phyloP scores from a whole-genome alignment of 768 basidiomycete genomes.

The Xerocomellus dryophilus region DNA sequence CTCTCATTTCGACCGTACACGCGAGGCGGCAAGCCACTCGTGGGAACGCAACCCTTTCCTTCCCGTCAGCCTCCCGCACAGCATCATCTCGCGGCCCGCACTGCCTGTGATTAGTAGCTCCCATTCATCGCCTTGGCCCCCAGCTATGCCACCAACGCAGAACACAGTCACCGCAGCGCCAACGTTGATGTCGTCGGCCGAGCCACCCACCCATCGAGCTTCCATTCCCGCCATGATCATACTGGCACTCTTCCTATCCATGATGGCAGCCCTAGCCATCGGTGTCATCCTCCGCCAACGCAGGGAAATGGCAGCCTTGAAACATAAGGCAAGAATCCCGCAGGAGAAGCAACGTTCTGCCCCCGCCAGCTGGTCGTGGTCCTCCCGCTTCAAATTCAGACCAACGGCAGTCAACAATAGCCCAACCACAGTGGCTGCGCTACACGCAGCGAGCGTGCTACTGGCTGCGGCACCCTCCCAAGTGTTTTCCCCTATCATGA shows the following conservation, averaged over 20 bases:
- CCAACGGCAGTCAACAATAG: not conserved
- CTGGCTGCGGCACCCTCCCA: slow-evolving; percentile 28
- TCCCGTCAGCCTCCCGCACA: slow-evolving; percentile 15
- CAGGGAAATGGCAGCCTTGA: not conserved
- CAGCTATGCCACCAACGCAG: slow-evolving; percentile 20
- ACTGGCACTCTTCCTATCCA: slow-evolving; percentile 13
- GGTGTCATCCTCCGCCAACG: slow-evolving; percentile 22
- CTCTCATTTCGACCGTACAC: not conserved
- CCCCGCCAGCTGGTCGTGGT: not conserved
- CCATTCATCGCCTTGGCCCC: not conserved
- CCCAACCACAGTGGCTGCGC: slow-evolving; percentile 20
- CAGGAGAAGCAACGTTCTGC: not conserved
- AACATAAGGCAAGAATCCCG: not conserved
- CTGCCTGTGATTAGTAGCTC: not conserved
- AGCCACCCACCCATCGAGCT: slow-evolving; percentile 1
- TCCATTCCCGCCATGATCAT: slow-evolving; percentile 23
- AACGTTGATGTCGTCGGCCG: not conserved
- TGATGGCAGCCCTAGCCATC: slow-evolving; percentile 21
- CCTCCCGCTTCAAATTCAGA: not conserved
- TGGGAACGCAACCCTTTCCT: not conserved
- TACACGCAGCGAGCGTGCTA: slow-evolving; percentile 22
- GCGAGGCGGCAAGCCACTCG: not conserved
- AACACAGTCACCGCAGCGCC: not conserved
- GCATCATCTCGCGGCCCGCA: not conserved
- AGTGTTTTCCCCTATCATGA: slow-evolving; percentile 18